Conservation (phyloP, 345 rosid genomes). For the Gossypium thurberi region DNA sequence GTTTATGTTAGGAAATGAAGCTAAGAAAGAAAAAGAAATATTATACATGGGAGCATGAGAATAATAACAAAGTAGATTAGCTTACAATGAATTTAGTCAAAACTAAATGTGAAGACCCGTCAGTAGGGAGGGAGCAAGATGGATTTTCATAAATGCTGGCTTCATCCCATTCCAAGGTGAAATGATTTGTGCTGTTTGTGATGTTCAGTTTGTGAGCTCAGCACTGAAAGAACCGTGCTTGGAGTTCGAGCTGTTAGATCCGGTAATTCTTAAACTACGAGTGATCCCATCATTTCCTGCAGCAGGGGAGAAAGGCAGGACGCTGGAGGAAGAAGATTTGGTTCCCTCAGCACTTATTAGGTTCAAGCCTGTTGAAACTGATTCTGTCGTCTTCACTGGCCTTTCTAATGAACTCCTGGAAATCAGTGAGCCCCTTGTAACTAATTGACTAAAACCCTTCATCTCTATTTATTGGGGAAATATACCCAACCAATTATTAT, state of each 20-base stretch:
- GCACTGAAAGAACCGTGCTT: conserved; percentile 76
- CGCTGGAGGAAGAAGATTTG: conserved; percentile 71
- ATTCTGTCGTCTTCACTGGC: conserved; percentile 61
- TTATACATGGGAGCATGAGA: no score
- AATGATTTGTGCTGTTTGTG: neutral
- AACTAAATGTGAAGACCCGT: no score
- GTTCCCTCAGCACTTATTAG: conserved; percentile 87
- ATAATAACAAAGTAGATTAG: no score
- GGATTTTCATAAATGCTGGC: no score
- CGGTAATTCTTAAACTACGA: conserved; percentile 52
- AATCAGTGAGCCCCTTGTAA: conserved; percentile 50
- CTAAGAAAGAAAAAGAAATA: no score
- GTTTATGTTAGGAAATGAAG: no score
- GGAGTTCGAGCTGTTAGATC: conserved; percentile 78
- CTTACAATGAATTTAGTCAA: no score
- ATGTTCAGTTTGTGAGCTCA: conserved; percentile 62
- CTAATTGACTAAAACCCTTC: neutral
- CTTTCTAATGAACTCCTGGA: conserved; percentile 61
- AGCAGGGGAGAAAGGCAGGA: conserved; percentile 46
- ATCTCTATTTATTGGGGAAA: neutral
- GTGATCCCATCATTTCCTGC: conserved; percentile 53
- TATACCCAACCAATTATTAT: no score
- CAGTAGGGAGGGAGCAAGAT: no score
- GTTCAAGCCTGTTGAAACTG: conserved; percentile 69
- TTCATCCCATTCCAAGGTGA: neutral